phyloP scores from a whole-genome alignment of 2,329 filamentous ascomycete species.

The Fusarium vanettenii region DNA sequence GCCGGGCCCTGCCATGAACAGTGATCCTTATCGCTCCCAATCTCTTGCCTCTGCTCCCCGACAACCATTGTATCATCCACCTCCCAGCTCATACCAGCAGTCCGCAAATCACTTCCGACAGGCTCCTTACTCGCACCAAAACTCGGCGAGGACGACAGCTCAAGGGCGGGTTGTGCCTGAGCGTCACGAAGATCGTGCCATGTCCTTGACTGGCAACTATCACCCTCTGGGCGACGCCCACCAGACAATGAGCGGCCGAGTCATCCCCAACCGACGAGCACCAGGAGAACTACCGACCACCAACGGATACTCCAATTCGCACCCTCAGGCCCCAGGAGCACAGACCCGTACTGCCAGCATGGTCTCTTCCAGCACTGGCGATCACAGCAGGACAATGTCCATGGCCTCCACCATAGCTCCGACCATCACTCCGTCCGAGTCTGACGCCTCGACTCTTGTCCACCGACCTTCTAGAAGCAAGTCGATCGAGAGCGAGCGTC shows the following conservation, averaged over 20 bases:
- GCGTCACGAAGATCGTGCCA: slow-evolving; percentile 89
- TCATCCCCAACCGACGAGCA: slow-evolving; percentile 80
- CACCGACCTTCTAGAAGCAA: slow-evolving; percentile 69
- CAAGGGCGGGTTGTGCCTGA: slow-evolving; percentile 93
- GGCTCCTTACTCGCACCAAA: slow-evolving; percentile 73
- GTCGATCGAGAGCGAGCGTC: slow-evolving; percentile 66
- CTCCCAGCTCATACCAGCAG: slow-evolving; percentile 70
- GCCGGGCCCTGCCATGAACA: slow-evolving; percentile 74
- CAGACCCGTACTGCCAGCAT: slow-evolving; percentile 72
- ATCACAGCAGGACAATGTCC: slow-evolving; percentile 80
- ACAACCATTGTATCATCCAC: slow-evolving; percentile 77
- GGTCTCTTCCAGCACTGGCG: slow-evolving; percentile 63
- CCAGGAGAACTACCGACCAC: slow-evolving; percentile 54
- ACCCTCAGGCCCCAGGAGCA: slow-evolving; percentile 60
- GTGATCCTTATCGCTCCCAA: slow-evolving; percentile 90
- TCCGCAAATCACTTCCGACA: slow-evolving; percentile 82
- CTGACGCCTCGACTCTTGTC: slow-evolving; percentile 60
- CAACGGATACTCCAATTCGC: slow-evolving; percentile 52
- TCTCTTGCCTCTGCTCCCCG: slow-evolving; percentile 84
- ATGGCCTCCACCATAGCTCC: slow-evolving; percentile 88
- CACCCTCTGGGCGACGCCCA: slow-evolving; percentile 81
- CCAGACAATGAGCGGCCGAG: slow-evolving; percentile 92
- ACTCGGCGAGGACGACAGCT: slow-evolving; percentile 83
- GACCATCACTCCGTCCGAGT: slow-evolving; percentile 75
- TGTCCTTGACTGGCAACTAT: slow-evolving; percentile 88